phyloP scores from a whole-genome alignment of 1,284 basidiomycete genomes.

The Cutaneotrichosporon mucoides region DNA sequence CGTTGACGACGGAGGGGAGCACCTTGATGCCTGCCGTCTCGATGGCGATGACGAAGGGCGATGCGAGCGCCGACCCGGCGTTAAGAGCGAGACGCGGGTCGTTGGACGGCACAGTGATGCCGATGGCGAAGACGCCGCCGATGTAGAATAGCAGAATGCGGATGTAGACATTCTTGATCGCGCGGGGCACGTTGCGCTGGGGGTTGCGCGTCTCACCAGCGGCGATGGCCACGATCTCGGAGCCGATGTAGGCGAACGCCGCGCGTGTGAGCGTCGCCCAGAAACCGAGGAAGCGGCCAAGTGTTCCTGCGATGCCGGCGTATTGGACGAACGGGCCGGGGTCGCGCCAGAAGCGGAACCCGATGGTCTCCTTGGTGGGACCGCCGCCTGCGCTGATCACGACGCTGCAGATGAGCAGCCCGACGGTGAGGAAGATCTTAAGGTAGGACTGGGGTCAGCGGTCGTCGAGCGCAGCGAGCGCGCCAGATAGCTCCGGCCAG shows the following conservation, averaged over 20 bases:
- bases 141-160: slow-evolving; percentile 64
- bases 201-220: slow-evolving; percentile 51
- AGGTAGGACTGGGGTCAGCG: slow-evolving; percentile 56
- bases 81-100: slow-evolving; percentile 17
- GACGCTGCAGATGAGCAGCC: slow-evolving; percentile 56
- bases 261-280: slow-evolving; percentile 13
- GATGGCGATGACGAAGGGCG: slow-evolving; percentile 43
- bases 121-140: slow-evolving; percentile 7
- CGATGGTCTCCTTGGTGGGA: slow-evolving; percentile 42
- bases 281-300: slow-evolving; percentile 28
- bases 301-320: slow-evolving; percentile 47
- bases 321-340: slow-evolving; percentile 49
- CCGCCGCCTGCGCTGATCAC: slow-evolving; percentile 57
- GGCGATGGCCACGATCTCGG: slow-evolving; percentile 45
- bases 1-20: slow-evolving; percentile 44
- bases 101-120: slow-evolving; percentile 20
- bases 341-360: slow-evolving; percentile 52
- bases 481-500: no score
- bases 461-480: background rate
- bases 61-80: slow-evolving; percentile 17
- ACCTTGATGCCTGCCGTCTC: slow-evolving; percentile 40
- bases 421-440: slow-evolving; percentile 71
- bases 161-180: slow-evolving; percentile 68
- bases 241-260: slow-evolving; percentile 18
- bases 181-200: slow-evolving; percentile 68